A percentile compares a stretch with the other conserved stretches of the same genome.
Conservation (phyloP, 73 alveolate genomes). For the Stentor coeruleus region DNA sequence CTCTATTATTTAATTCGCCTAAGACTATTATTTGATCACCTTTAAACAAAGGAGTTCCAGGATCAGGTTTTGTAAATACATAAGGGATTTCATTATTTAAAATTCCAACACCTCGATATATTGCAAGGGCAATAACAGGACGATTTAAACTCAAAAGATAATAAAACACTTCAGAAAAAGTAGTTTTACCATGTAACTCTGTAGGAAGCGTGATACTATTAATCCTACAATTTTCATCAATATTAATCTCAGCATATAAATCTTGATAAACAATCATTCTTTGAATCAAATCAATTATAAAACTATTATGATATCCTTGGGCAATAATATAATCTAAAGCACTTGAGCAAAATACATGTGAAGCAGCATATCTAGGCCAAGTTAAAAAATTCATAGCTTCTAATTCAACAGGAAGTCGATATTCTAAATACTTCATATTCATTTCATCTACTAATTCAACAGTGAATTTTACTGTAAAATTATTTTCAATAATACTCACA, state of each 20-base stretch:
- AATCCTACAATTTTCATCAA: constrained; percentile 48
- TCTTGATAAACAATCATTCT: constrained; percentile 46
- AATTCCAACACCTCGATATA: constrained; percentile 23
- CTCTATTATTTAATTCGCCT: neutral
- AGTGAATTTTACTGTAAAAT: constrained; percentile 55
- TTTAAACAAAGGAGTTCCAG: neutral
- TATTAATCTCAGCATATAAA: constrained; percentile 37
- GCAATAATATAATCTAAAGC: constrained; percentile 56
- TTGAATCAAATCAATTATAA: constrained; percentile 50
- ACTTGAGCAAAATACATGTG: constrained; percentile 32
- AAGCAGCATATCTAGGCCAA: constrained; percentile 30
- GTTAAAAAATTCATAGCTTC: constrained; percentile 7
- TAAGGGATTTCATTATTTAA: constrained; percentile 27
- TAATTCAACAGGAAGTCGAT: constrained; percentile 8
- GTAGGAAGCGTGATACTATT: constrained; percentile 39
- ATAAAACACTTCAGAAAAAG: constrained; percentile 40
- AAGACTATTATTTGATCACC: constrained; percentile 1
- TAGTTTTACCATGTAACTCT: constrained; percentile 32
- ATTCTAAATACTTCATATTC: constrained; percentile 46
- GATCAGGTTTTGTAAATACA: constrained; percentile 43
- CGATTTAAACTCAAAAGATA: constrained; percentile 34
- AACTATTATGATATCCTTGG: constrained; percentile 47
- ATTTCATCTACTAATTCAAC: constrained; percentile 61
- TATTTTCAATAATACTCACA: constrained; percentile 49
- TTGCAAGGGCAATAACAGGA: constrained; percentile 39